phyloP scores from a whole-genome alignment of 2,329 filamentous ascomycete species.

The Cylindrodendrum hubeiense region DNA sequence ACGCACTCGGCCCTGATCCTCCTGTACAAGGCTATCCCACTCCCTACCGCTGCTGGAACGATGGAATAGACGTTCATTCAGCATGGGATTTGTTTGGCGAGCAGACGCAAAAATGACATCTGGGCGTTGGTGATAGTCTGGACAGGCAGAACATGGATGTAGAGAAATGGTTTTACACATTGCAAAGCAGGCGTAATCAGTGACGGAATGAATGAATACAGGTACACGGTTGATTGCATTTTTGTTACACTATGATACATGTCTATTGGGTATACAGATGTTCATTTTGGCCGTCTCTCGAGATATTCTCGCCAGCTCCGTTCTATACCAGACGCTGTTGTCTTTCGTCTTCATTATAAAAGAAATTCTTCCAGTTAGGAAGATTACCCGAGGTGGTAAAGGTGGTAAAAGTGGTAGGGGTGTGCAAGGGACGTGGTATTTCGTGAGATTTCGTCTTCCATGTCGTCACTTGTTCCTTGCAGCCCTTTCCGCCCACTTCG shows the following conservation, averaged over 20 bases:
- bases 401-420: too few relatives aligned
- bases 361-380: background rate
- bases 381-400: background rate
- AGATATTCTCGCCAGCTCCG: background rate
- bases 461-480: constrained; percentile 4
- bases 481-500: constrained; percentile 32
- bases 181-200: constrained; percentile 34
- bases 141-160: constrained; percentile 16
- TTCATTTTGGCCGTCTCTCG: background rate
- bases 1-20: constrained; percentile 86
- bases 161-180: constrained; percentile 24
- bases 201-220: constrained; percentile 33
- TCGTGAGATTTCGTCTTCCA: background rate
- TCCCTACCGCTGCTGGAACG: constrained; percentile 69
- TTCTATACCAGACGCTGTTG: background rate
- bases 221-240: constrained; percentile 23
- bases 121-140: constrained; percentile 19
- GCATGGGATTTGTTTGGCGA: background rate
- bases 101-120: constrained; percentile 11
- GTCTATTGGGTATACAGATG: constrained; percentile 32
- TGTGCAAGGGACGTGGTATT: background rate
- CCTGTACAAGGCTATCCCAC: constrained; percentile 80
- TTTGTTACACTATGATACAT: constrained; percentile 28
- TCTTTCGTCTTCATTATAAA: background rate
- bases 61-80: constrained; percentile 37